Evolutionary conservation across 2,329 filamentous ascomycete genomes (phyloP), one percentile per base, ranked within the genome.

Genomic region (Talaromyces sp.): DNA sequence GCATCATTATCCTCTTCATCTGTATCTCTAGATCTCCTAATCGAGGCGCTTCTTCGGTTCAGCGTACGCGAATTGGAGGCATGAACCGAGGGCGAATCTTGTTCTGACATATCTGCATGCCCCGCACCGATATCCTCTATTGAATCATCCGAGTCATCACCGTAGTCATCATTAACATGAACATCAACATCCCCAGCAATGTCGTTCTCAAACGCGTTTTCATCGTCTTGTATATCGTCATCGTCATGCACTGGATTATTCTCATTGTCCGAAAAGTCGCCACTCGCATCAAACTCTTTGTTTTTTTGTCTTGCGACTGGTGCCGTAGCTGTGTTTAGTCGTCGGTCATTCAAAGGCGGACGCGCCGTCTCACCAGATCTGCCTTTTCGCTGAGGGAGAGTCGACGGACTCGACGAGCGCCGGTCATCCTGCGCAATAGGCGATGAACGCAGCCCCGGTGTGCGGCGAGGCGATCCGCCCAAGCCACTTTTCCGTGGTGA

Each of bases 401-500:
- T 69, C 3, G 73, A 76, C 1, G 76, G 75, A 59, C 75, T 78
- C 10, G 76, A 76, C n/a, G 73, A 73, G n/a, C 67, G 61, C 2
- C 68, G 59, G 28, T 72, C 70, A 61, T 70, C 71, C 23, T 73
- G 71, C 16, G 69, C 71, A 34, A 73, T 72, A 51, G 77, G 74
- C 5, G 78, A 78, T n/a, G 78, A 79, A 64, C 73, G 73, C 60
- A 79, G 62, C 28, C 71, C 73, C 3, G 76, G 74, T 4, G 77
- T 78, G 62, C 76, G 72, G 52, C 77, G 75, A 3, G 79, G 75
- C 50, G 76, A 77, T 6, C 77, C 76, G 56, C 72, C 74, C 58
- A 80, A 67, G 30, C 74, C 72, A 23, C 75, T 74, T 68, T 81
- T 82, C 56, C 76, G 73, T 2, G 80, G 79, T 23, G 80, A 81